Base-by-base conservation (phyloP, 2,329 filamentous ascomycete genomes). In the Neofusicoccum cordaticola region DNA sequence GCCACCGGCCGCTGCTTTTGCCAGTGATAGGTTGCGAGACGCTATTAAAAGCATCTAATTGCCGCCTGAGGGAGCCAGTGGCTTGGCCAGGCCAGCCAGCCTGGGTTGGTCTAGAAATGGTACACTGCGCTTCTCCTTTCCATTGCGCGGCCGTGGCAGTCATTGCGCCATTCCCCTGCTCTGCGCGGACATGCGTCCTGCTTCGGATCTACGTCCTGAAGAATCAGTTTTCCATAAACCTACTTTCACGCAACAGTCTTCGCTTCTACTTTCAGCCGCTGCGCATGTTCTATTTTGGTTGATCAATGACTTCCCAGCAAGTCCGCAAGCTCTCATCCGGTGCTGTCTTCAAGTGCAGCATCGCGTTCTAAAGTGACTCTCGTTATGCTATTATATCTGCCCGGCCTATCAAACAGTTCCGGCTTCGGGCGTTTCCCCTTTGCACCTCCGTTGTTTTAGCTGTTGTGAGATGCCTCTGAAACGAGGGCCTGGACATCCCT, bases 251-350 rank as follows among this genome's bases (percentile, higher is more conserved):
- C 22, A 17, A 11, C 6, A 34, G 53, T 37, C 17, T 39, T n/a
- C 9, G 22, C 31, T 35, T 19, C 8, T 17, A n/a, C 39, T 45
- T 56, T 39, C 27, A 15, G 12, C 7, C 17, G n/a, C 4, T 9
- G 15, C 19, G 22, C 41, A 17, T 31, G 19, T 15, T n/a, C 17
- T 22, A n/a, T 27, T n/a, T 12, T 4, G 6, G 19, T 17, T 13
- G 22, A 11, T n/a, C 53, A 42, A 35, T 57, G 53, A 57, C 53
- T 57, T 57, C 39, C n/a, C 53, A n/a, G 34, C 15, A 57, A 35
- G 22, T 44, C 5, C 39, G 39, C 53, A 45, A 17, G 4, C 15
- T 19, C 39, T 11, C 22, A 7, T 34, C 13, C 39, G 19, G 44
- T 13, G 7, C 13, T n/a, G 19, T 3, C 22, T 31, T 19, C 35